Evolutionary conservation across 371 early-diverging fungal species (phyloP).

Genomic region (Mortierella sp.): DNA sequence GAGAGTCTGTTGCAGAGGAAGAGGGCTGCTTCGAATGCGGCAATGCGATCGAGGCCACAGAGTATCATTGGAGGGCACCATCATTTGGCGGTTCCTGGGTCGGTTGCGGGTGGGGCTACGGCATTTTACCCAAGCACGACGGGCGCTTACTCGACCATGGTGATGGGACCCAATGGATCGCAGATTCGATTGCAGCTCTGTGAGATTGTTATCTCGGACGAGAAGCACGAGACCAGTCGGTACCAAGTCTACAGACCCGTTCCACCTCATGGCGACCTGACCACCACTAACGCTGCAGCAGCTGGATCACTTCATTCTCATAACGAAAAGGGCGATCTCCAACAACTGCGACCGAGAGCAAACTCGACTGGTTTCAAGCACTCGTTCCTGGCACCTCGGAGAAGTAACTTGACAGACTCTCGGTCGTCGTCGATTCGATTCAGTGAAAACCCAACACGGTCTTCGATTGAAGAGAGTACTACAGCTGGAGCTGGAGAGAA

Average conservation of each 20-base stretch:
- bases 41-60: conserved; percentile 35
- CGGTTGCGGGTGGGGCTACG: conserved; percentile 11
- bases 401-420: conserved; percentile 22
- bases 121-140: conserved; percentile 33
- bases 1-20: conserved; percentile 50
- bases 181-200: conserved; percentile 45
- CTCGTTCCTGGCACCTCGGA: conserved; percentile 21
- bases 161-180: conserved; percentile 44
- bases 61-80: conserved; percentile 25
- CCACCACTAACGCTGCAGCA: neutral
- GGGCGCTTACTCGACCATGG: conserved; percentile 42
- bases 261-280: conserved; percentile 18
- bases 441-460: neutral
- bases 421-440: conserved; percentile 40
- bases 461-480: conserved; percentile 15
- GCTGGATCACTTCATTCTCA: neutral
- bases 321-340: conserved; percentile 1
- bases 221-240: conserved; percentile 48
- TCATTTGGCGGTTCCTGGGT: conserved; percentile 23
- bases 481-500: conserved; percentile 11
- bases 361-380: conserved; percentile 24
- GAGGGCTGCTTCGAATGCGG: conserved; percentile 47
- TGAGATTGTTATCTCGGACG: conserved; percentile 54
- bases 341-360: conserved; percentile 7
- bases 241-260: conserved; percentile 51